Evolutionary conservation across 2,329 filamentous ascomycete species (phyloP), one percentile per base, ranked within the genome.

Genomic region (Ophiostoma sp.): DNA sequence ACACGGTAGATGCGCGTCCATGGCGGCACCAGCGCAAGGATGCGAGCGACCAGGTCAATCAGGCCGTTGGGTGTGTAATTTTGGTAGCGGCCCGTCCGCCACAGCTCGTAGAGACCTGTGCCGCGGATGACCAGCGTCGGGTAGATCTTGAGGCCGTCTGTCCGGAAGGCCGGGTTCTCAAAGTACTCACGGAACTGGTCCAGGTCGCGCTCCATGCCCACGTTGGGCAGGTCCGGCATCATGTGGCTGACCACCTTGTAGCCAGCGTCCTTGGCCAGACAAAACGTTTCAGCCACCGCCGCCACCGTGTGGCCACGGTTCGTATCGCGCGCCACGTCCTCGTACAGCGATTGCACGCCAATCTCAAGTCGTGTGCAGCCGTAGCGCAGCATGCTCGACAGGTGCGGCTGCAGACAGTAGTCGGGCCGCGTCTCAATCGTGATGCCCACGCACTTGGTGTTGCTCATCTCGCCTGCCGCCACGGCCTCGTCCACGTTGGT

Each of bases 221-320:
- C 96, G 78, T 99, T 99, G 3, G 96, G 96, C 66, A 99, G 84
- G 80, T 99, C 96, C 1, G 96, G 96, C 96, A 99, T 99, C 96
- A 99, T 99, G 83, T 99, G 96, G 77, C 93, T 97, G 75, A 99
- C 96, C 0, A 99, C 96, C 82, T 99, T 99, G 88, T 97, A 99
- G 0, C 96, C 96, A 6, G 97, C 94, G 81, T 99, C 97, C 83
- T 99, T 99, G 76, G 96, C 91, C n/a, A 98, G 87, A 77, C 93
- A 97, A 81, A 99, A 99, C 0, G 96, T 99, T 83, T 99, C 95
- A 39, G 94, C 95, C 0, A 99, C 96, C 0, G 97, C 90, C 7
- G 94, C 94, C 31, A 99, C 96, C 0, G 96, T 99, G 82, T 99
- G 96, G 0, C 96, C 96, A 79, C 96, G 89, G 82, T 99, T 99